Evolutionary conservation across 1,284 basidiomycete genomes (phyloP).

Genomic region (Rhodotorula mucilaginosa): DNA sequence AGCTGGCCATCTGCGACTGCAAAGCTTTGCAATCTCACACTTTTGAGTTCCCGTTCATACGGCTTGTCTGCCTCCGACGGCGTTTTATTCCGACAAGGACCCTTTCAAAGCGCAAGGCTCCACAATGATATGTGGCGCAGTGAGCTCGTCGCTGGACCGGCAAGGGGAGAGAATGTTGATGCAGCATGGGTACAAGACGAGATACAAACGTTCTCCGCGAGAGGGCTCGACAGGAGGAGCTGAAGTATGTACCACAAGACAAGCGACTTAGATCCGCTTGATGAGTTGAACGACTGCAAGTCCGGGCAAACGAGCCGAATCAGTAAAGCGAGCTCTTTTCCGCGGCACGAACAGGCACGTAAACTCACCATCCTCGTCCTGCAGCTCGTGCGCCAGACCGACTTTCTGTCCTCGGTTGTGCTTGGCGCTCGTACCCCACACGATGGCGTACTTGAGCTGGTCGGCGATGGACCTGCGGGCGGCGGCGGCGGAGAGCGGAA

Average conservation of each 20-base stretch:
- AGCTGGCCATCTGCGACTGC: no score
- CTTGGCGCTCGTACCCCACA: constrained; percentile 92
- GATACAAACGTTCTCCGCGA: no score
- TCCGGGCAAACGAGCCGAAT: constrained; percentile 29
- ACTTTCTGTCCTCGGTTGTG: constrained; percentile 96
- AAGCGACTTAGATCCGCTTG: neutral
- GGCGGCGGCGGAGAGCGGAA: neutral
- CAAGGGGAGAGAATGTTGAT: no score
- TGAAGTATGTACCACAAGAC: neutral
- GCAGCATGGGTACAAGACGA: no score
- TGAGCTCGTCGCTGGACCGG: no score
- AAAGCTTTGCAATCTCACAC: no score
- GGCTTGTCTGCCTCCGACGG: no score
- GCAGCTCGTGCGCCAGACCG: constrained; percentile 62
- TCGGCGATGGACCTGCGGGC: constrained; percentile 76
- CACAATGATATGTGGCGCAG: no score
- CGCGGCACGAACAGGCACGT: neutral
- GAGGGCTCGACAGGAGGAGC: no score
- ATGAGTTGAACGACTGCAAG: constrained; percentile 2
- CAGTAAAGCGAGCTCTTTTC: neutral
- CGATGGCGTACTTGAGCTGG: constrained; percentile 73
- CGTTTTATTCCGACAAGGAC: no score
- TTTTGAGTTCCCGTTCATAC: no score
- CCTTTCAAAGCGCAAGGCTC: no score
- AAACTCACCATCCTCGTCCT: constrained; percentile 28